Conservation (phyloP, 306 rosid genomes). For the Delonix regia region DNA sequence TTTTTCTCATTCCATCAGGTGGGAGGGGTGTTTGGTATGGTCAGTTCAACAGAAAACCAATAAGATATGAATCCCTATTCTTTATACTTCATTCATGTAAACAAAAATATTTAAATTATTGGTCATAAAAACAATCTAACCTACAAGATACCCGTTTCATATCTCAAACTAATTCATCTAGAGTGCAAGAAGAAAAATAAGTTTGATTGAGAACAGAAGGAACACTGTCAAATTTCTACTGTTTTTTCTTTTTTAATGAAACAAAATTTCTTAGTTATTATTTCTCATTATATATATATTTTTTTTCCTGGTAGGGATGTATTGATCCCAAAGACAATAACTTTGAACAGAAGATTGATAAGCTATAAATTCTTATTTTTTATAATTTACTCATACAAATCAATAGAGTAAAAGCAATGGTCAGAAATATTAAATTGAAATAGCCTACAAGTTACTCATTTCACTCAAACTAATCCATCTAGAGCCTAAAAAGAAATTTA, state of each 20-base stretch:
- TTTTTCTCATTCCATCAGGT: neutral
- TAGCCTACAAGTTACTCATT: neutral
- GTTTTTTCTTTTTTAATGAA: neutral
- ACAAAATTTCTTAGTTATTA: neutral
- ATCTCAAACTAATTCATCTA: neutral
- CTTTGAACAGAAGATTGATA: neutral
- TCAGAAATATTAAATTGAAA: neutral
- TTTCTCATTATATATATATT: no score
- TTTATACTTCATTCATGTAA: neutral
- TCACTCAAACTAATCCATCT: neutral
- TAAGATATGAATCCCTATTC: neutral
- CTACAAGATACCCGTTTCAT: neutral
- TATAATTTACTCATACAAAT: neutral
- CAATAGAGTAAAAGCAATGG: neutral
- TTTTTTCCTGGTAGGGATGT: no score
- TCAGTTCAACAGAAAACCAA: neutral
- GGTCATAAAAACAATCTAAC: neutral
- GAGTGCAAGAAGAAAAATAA: neutral
- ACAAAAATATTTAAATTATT: neutral
- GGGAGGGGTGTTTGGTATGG: neutral
- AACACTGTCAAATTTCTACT: constrained; percentile 12
- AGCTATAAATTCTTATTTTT: neutral
- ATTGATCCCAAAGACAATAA: neutral
- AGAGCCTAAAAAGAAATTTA: neutral
- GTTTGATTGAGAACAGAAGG: neutral